These are phyloP conservation scores for Teratosphaeria pseudoeucalypti DNA, from an alignment of 2,329 filamentous ascomycete species.

Conservation along the genomic window DNA sequence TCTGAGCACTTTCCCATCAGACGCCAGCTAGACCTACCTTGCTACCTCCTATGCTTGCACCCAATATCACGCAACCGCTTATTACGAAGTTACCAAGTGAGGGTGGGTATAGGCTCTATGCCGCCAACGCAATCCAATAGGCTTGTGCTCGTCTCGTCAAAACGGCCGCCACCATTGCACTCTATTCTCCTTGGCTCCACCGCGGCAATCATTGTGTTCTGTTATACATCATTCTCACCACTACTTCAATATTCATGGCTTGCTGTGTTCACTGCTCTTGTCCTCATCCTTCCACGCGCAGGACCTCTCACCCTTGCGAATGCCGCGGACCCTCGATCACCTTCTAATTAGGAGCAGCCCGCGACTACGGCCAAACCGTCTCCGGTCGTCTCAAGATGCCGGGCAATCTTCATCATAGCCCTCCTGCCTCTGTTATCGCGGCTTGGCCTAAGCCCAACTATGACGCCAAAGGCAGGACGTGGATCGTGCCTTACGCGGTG, in stretches of 20 bases:
- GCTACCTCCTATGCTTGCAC: neutral
- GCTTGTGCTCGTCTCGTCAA: neutral
- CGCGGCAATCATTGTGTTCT: neutral
- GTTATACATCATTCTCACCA: neutral
- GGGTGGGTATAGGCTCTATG: neutral
- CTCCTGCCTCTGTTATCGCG: slow-evolving; percentile 7
- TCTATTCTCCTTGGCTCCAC: neutral
- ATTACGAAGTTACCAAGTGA: neutral
- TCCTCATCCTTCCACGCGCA: neutral
- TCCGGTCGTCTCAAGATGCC: slow-evolving; percentile 9
- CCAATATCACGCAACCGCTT: neutral
- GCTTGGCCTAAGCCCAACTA: slow-evolving; percentile 19
- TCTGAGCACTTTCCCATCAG: neutral
- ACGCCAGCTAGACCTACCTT: neutral
- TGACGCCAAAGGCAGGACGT: slow-evolving; percentile 12
- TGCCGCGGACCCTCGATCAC: neutral
- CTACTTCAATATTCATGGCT: neutral
- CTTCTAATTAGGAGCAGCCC: neutral
- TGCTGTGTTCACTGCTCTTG: neutral
- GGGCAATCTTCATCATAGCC: slow-evolving; percentile 11
- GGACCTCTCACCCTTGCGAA: neutral
- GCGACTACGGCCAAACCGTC: neutral
- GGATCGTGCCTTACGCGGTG: slow-evolving; percentile 11
- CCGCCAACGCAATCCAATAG: neutral
- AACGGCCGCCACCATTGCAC: neutral